Evolutionary conservation across 139 green algal species (phyloP).

Genomic region (Chlamydomonas incerta): DNA sequence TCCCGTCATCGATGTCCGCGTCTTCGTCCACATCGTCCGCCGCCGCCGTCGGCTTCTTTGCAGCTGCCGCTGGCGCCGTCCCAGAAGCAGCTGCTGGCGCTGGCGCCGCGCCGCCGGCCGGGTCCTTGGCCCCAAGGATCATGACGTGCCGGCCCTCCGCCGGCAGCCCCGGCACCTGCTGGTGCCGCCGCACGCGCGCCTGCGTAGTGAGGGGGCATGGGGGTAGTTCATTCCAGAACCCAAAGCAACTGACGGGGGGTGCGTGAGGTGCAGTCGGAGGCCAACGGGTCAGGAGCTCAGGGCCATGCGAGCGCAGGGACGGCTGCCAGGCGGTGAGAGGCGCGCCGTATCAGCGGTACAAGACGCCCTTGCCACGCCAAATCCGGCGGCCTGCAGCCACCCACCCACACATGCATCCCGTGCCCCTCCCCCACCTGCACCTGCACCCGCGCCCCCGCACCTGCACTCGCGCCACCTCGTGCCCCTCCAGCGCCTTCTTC

Average conservation of each 20-base stretch:
- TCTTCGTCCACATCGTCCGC: not conserved
- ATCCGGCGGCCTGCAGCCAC: too few relatives aligned
- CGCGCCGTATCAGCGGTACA: too few relatives aligned
- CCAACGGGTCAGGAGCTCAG: too few relatives aligned
- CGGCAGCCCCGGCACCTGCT: not conserved
- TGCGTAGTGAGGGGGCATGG: not conserved
- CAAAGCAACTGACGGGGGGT: not conserved
- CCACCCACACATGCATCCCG: not conserved
- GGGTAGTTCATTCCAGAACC: not conserved
- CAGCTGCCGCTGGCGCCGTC: too few relatives aligned
- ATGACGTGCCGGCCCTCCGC: conserved; percentile 9
- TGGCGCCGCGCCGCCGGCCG: not conserved
- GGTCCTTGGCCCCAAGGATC: conserved; percentile 19
- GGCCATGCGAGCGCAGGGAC: too few relatives aligned
- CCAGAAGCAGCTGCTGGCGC: not conserved
- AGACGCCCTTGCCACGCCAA: too few relatives aligned
- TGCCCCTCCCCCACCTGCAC: not conserved
- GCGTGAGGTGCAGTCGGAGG: not conserved
- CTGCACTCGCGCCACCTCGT: conserved; percentile 70
- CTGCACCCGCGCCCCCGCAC: not conserved
- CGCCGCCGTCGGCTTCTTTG: not conserved
- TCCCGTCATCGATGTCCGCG: not conserved
- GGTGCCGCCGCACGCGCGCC: conserved; percentile 30
- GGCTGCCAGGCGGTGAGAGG: too few relatives aligned
- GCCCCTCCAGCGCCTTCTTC: conserved; percentile 63